Evolutionary conservation across 805 yeast genomes (phyloP).

Genomic region (Cyberlindnera xylosilytica): DNA sequence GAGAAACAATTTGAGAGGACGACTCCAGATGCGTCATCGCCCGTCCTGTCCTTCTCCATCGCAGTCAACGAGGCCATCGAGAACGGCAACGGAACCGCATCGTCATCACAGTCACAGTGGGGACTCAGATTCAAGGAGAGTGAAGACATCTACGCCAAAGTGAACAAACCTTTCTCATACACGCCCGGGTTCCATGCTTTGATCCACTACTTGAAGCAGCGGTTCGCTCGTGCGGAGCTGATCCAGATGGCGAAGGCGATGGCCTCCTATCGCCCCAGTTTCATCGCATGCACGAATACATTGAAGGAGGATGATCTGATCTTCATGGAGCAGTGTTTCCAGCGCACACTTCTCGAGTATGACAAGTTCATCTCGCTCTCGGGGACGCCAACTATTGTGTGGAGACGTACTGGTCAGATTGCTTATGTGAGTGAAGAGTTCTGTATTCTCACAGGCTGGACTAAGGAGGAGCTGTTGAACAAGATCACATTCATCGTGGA

Average conservation of each 20-base stretch:
- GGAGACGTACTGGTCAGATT: conserved; percentile 95
- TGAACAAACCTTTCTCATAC: conserved; percentile 76
- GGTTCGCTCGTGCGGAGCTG: conserved; percentile 69
- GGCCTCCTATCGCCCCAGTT: conserved; percentile 89
- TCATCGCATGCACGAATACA: conserved; percentile 87
- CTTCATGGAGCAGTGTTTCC: conserved; percentile 95
- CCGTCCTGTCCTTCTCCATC: conserved; percentile 25
- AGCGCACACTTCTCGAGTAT: conserved; percentile 84
- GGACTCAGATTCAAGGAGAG: conserved; percentile 58
- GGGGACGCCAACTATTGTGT: conserved; percentile 92
- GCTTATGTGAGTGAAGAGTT: conserved; percentile 96
- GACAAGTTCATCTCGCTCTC: conserved; percentile 78
- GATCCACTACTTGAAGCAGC: conserved; percentile 62
- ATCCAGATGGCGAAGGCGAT: conserved; percentile 82
- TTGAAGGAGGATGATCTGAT: conserved; percentile 87
- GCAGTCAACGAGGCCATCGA: conserved; percentile 23
- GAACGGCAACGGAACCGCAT: conserved; percentile 4
- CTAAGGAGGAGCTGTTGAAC: conserved; percentile 60
- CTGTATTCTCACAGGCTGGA: conserved; percentile 89
- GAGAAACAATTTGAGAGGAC: conserved; percentile 6
- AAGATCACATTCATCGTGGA: conserved; percentile 73
- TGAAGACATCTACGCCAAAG: conserved; percentile 74
- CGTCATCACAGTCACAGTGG: conserved; percentile 22
- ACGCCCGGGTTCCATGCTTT: conserved; percentile 88
- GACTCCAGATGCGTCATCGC: background rate